phyloP scores from a whole-genome alignment of 805 yeast species.

The Barnettozyma vustinii region DNA sequence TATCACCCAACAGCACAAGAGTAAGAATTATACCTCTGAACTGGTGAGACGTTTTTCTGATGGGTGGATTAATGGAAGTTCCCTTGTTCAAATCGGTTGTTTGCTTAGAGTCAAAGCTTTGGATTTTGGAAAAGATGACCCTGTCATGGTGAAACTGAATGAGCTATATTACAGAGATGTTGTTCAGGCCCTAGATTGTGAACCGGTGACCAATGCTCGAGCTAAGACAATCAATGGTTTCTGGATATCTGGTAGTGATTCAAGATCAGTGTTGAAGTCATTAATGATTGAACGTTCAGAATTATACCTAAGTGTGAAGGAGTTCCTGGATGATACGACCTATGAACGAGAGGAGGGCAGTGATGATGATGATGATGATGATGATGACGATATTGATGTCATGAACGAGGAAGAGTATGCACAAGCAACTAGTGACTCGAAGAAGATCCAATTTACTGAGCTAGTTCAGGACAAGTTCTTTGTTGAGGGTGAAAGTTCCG shows the following conservation, averaged over 20 bases:
- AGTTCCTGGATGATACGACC: slow-evolving; percentile 7
- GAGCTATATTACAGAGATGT: slow-evolving; percentile 24
- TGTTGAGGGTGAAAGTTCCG: slow-evolving; percentile 11
- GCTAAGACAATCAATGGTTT: slow-evolving; percentile 19
- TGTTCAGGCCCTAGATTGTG: slow-evolving; percentile 16
- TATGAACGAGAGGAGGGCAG: slow-evolving; percentile 4
- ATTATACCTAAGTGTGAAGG: slow-evolving; percentile 1
- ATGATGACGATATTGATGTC: slow-evolving; percentile 4
- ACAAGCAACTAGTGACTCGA: slow-evolving; percentile 6
- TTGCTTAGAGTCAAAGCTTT: slow-evolving; percentile 16
- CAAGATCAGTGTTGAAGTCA: slow-evolving; percentile 12
- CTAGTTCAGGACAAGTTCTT: slow-evolving; percentile 7
- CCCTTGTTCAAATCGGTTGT: slow-evolving; percentile 14
- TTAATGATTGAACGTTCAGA: slow-evolving; percentile 4
- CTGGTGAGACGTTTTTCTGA: slow-evolving; percentile 21
- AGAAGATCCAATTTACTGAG: not conserved
- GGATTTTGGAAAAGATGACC: slow-evolving; percentile 22
- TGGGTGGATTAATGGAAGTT: slow-evolving; percentile 23
- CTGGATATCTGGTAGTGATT: slow-evolving; percentile 24
- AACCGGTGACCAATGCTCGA: slow-evolving; percentile 13
- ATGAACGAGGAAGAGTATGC: slow-evolving; percentile 6
- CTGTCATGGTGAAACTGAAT: slow-evolving; percentile 21
- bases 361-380: slow-evolving; percentile 7
- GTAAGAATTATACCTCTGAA: not conserved
- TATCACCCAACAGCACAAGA: slow-evolving; percentile 7